A percentile compares a stretch with the other conserved stretches of the same genome.
Evolutionary conservation across 176 grass and related monocot species (phyloP).

Genomic region (Paspalum notatum): DNA sequence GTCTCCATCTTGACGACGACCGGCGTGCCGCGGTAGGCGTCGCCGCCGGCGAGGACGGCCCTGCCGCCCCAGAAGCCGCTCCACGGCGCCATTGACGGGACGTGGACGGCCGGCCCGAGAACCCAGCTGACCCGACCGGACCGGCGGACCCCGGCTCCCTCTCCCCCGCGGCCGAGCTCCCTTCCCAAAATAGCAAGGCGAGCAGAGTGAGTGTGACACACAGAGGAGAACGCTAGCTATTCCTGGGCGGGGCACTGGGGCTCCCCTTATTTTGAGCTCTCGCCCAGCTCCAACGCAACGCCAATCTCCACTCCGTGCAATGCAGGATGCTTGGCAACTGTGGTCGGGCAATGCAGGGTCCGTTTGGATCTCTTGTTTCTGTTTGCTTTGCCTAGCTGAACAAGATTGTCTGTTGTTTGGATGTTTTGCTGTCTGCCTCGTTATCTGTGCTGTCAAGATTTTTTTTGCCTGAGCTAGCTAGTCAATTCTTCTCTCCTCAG

Average conservation of each 20-base stretch:
- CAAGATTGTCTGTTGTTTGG: too few species aligned
- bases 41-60: constrained; percentile 14
- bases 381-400: too few species aligned
- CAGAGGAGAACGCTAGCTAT: not conserved
- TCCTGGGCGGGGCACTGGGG: not conserved
- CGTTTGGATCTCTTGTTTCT: too few species aligned
- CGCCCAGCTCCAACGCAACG: constrained; percentile 14
- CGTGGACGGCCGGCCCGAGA: not conserved
- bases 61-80: constrained; percentile 50
- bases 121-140: not conserved
- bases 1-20: constrained; percentile 93
- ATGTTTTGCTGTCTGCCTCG: too few species aligned
- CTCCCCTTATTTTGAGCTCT: constrained; percentile 42
- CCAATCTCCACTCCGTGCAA: not conserved
- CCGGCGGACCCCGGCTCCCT: not conserved
- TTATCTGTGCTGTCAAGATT: too few species aligned
- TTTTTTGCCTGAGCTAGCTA: too few species aligned
- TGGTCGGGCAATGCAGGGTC: too few species aligned
- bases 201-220: constrained; percentile 11
- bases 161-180: not conserved
- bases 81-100: constrained; percentile 61
- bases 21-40: constrained; percentile 73
- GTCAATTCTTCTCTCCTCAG: too few species aligned
- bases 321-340: not conserved
- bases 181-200: constrained; percentile 43